Evolutionary conservation across 805 yeast species (phyloP).

Genomic region (Candida nemodendra): DNA sequence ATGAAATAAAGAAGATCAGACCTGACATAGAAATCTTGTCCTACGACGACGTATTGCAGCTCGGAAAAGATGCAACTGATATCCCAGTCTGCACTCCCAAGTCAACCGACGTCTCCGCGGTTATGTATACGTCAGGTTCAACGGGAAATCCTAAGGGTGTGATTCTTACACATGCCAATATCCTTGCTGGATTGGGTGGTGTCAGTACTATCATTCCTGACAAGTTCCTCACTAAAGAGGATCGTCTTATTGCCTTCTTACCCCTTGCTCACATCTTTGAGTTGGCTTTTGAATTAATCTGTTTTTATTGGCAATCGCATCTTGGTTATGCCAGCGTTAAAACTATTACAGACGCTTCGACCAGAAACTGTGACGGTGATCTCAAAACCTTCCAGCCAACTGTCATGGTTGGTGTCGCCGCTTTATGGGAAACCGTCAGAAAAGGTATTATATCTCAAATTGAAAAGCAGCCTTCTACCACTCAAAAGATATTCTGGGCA

Average conservation of each 20-base stretch:
- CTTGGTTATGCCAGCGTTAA: constrained; percentile 91
- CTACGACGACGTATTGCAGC: constrained; percentile 58
- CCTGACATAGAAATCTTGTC: constrained; percentile 74
- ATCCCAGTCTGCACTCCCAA: constrained; percentile 44
- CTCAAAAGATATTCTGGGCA: constrained; percentile 85
- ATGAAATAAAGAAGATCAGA: constrained; percentile 59
- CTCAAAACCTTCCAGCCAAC: constrained; percentile 86
- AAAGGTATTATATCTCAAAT: constrained; percentile 87
- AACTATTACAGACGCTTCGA: constrained; percentile 80
- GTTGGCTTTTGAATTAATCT: constrained; percentile 75
- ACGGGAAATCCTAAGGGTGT: constrained; percentile 89
- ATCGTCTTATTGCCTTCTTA: constrained; percentile 80
- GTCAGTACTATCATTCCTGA: constrained; percentile 60
- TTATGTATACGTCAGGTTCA: constrained; percentile 87
- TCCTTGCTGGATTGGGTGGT: constrained; percentile 88
- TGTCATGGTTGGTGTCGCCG: constrained; percentile 97
- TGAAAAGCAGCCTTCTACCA: constrained; percentile 56
- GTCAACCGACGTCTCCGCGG: constrained; percentile 64
- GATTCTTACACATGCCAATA: constrained; percentile 59
- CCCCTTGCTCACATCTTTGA: constrained; percentile 98
- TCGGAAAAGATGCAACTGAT: constrained; percentile 56
- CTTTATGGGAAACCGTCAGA: constrained; percentile 95
- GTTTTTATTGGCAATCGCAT: constrained; percentile 86
- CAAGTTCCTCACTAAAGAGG: constrained; percentile 48
- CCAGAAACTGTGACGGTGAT: constrained; percentile 85